Conservation (phyloP, 495 filamentous ascomycete genomes). For the Talaromyces liani region DNA sequence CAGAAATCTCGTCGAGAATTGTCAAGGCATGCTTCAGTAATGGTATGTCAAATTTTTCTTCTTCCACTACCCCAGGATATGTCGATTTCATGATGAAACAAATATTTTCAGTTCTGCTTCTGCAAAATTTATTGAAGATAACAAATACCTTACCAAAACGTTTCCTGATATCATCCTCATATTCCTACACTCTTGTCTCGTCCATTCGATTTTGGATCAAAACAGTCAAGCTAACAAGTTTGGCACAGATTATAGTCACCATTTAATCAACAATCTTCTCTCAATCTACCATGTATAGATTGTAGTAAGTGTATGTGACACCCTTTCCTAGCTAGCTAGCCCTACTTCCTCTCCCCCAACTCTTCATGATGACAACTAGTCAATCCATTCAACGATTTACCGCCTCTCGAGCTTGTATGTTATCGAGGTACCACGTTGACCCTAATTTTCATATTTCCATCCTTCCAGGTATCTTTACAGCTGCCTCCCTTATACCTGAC, state of each 20-base stretch:
- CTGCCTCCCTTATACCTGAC: constrained; percentile 59
- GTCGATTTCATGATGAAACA: constrained; percentile 64
- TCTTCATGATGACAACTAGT: constrained; percentile 86
- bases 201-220: not conserved
- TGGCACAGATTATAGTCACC: constrained; percentile 4
- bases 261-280: not conserved
- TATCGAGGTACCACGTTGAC: not conserved
- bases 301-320: constrained; percentile 5
- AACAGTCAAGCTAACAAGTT: constrained; percentile 14
- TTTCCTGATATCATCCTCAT: constrained; percentile 20
- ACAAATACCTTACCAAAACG: constrained; percentile 70
- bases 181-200: constrained; percentile 8
- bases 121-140: constrained; percentile 78
- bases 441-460: constrained; percentile 38
- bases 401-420: constrained; percentile 24
- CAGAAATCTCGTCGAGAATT: not conserved
- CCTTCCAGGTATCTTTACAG: not conserved
- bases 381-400: constrained; percentile 98
- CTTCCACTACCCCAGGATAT: not conserved
- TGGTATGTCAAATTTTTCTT: not conserved
- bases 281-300: constrained; percentile 6
- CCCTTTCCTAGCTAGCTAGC: constrained; percentile 6
- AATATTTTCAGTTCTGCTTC: constrained; percentile 89
- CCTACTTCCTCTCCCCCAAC: not conserved
- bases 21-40: not conserved